Base-by-base conservation (phyloP, 176 grass and related monocot species). In the Lolium rigidum region DNA sequence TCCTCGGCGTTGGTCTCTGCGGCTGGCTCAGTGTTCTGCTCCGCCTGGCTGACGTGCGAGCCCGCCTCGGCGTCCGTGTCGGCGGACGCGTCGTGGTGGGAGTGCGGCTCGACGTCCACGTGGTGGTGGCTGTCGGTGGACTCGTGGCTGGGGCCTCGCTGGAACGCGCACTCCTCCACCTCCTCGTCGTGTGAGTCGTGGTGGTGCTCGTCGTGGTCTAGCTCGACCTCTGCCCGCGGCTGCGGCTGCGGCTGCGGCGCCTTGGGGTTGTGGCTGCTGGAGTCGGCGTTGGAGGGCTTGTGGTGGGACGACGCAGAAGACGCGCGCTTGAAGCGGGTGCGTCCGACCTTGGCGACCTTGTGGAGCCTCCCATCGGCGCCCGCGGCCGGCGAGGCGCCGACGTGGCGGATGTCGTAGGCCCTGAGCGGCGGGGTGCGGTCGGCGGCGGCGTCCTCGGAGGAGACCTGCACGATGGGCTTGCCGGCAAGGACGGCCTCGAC, bases 11-110 rank as follows among this genome's bases (percentile, higher is more conserved):
- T 70, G 24, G 15, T 31, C 26, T 38, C 58, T 3, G 75, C 57
- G 63, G 68, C 56, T 20, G 68, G 66, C 26, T 61, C 57, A 1
- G 64, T 44, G 47, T 21, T 14, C 65, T 51, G 25, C 81, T 73
- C 44, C 57, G 74, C 90, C 71, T 92, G 90, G 87, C 84, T 92
- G 80, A 92, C 90, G 75, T 92, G 83, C 26, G 90, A 92, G 10
- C 58, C 81, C 39, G 35, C 82, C 78, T 80, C 79, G 64, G 48
- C 76, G 18, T 70, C 84, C 3, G 87, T 89, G 82, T 86, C 83
- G 10, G 56, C 50, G 10, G 85, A 87, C 28, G 68, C 58, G 38
- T 70, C 67, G 12, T 41, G 52, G 14, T 17, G 25, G 41, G 13
- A 20, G 60, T 73, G 50, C 17, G 41, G 18, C 14, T 24, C 75